Conservation (phyloP, 805 yeast species). For the Kodamaea kakaduensis region DNA sequence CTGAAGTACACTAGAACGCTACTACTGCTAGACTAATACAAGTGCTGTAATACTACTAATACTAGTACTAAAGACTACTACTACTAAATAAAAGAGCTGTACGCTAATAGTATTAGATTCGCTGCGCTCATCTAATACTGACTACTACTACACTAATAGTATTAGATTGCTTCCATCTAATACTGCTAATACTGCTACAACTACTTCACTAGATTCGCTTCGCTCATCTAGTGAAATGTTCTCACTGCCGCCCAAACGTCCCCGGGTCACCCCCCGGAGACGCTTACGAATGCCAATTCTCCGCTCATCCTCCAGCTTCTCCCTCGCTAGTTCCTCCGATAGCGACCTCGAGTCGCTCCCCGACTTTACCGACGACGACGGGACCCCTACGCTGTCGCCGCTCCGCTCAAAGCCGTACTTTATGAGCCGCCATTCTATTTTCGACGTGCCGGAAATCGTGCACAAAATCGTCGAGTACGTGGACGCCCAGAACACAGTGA, state of each 20-base stretch:
- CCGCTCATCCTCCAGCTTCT: constrained; percentile 8
- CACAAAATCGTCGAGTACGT: constrained; percentile 55
- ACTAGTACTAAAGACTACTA: too few relatives aligned
- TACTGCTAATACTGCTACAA: too few relatives aligned
- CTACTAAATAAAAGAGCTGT: too few relatives aligned
- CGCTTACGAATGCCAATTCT: constrained; percentile 7
- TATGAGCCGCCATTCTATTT: constrained; percentile 39
- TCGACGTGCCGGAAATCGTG: constrained; percentile 75
- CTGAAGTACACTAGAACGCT: too few relatives aligned
- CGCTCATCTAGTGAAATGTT: too few relatives aligned
- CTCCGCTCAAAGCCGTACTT: constrained; percentile 11
- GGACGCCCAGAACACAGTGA: constrained; percentile 45
- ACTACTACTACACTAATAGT: too few relatives aligned
- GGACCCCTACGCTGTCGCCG: constrained; percentile 19
- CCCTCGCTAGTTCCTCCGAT: constrained; percentile 13
- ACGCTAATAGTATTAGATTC: too few relatives aligned
- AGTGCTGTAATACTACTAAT: too few relatives aligned
- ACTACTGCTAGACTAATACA: too few relatives aligned
- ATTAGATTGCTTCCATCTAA: too few relatives aligned
- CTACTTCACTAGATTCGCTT: too few relatives aligned
- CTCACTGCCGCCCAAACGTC: constrained; percentile 9
- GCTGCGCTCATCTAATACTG: too few relatives aligned
- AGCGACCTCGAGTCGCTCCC: constrained; percentile 38
- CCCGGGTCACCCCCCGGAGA: constrained; percentile 2
- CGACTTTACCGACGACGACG: constrained; percentile 31